Percentiles rank a stretch among this genome's conserved stretches.
These are phyloP conservation scores for Hymenoscyphus fraxineus DNA, from an alignment of 2,329 filamentous ascomycete genomes.

Conservation along the genomic window DNA sequence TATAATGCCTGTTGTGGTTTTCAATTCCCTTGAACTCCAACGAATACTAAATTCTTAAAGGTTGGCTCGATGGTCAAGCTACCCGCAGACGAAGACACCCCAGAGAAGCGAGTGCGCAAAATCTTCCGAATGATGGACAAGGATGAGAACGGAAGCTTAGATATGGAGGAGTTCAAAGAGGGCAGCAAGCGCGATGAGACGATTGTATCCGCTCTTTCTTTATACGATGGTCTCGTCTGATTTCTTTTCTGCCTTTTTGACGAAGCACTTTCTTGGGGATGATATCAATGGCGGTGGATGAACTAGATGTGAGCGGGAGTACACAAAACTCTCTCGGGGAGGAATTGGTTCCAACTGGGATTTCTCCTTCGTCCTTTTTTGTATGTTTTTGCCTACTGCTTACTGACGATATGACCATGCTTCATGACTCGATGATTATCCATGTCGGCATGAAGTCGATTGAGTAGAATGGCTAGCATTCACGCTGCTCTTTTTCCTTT, in stretches of 20 bases:
- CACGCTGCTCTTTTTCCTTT: not conserved
- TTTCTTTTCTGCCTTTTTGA: conserved; percentile 5
- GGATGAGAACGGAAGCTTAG: conserved; percentile 95
- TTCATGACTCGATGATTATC: conserved; percentile 7
- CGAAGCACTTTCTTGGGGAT: not conserved
- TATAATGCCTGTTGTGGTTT: not conserved
- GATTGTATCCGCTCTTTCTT: conserved; percentile 91
- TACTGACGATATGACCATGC: conserved; percentile 5
- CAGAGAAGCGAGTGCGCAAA: conserved; percentile 95
- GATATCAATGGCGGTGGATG: not conserved
- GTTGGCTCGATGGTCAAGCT: conserved; percentile 99
- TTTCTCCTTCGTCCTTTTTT: conserved; percentile 6
- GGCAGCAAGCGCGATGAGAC: conserved; percentile 98
- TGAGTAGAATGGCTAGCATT: not conserved
- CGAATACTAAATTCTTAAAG: conserved; percentile 43
- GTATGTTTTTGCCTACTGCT: conserved; percentile 5
- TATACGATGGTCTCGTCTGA: conserved; percentile 93
- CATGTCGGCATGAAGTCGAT: not conserved
- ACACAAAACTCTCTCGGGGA: not conserved
- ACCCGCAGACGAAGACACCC: conserved; percentile 96
- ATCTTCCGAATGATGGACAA: conserved; percentile 99
- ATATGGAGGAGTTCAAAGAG: conserved; percentile 98
- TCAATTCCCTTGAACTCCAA: not conserved
- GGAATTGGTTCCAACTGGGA: conserved; percentile 1
- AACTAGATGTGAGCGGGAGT: conserved; percentile 3